These are phyloP conservation scores for Neonectria magnoliae DNA, from an alignment of 2,329 filamentous ascomycete species.

Conservation along the genomic window DNA sequence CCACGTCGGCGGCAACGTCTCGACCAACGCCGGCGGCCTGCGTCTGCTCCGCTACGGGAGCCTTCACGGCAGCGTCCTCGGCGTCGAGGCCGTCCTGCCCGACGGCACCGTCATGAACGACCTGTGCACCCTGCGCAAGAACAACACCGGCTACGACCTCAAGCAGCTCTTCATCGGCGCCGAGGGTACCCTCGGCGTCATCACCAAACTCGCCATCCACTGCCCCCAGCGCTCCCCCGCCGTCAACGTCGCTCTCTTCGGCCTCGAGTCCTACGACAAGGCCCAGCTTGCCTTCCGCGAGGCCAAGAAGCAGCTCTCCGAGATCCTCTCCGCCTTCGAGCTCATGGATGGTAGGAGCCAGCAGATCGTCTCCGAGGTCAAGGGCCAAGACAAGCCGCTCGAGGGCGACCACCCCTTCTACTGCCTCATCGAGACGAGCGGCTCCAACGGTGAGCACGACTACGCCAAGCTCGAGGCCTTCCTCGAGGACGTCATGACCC, in stretches of 20 bases:
- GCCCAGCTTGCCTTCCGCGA: slow-evolving; percentile 86
- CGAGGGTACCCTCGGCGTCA: slow-evolving; percentile 93
- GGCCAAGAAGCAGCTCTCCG: slow-evolving; percentile 88
- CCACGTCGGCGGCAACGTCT: slow-evolving; percentile 94
- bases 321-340: slow-evolving; percentile 97
- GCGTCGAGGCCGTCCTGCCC: slow-evolving; percentile 91
- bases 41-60: slow-evolving; percentile 92
- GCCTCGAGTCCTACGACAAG: slow-evolving; percentile 88
- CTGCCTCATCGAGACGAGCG: slow-evolving; percentile 95
- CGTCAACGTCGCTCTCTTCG: slow-evolving; percentile 95
- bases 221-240: slow-evolving; percentile 89
- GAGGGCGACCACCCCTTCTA: slow-evolving; percentile 92
- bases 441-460: slow-evolving; percentile 94
- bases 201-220: slow-evolving; percentile 88
- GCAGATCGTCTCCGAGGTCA: slow-evolving; percentile 77
- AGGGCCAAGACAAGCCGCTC: slow-evolving; percentile 80
- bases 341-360: slow-evolving; percentile 93
- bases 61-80: slow-evolving; percentile 91
- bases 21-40: slow-evolving; percentile 94
- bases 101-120: slow-evolving; percentile 94
- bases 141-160: slow-evolving; percentile 98
- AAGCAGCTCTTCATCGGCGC: slow-evolving; percentile 97
- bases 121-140: slow-evolving; percentile 88
- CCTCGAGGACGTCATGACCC: slow-evolving; percentile 89
- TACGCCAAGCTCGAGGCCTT: slow-evolving; percentile 90